Conservation (phyloP, 1,139 yeast species). For the Geotrichum phurueaensis region DNA sequence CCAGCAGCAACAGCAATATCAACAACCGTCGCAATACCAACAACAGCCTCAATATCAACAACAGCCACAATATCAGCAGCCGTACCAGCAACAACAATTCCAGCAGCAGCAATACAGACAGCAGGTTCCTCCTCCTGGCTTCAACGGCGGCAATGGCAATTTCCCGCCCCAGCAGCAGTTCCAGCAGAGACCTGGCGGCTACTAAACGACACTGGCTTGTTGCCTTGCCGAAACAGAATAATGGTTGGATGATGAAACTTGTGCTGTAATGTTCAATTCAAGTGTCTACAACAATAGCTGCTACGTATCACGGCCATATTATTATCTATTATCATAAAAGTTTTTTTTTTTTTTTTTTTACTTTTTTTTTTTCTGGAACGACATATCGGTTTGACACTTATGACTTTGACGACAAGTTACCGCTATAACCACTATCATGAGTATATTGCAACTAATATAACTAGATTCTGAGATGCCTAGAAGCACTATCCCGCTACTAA, state of each 20-base stretch:
- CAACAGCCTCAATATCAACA: not conserved
- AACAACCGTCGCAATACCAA: conserved; percentile 7
- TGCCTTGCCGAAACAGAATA: not conserved
- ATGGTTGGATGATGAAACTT: not conserved
- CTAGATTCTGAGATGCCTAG: not conserved
- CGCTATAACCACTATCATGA: not conserved
- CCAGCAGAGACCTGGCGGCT: not conserved
- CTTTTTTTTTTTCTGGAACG: not conserved
- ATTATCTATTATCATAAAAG: not conserved
- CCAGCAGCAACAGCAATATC: conserved; percentile 2
- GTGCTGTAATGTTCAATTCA: not conserved
- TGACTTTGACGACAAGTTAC: not conserved
- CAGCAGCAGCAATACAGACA: conserved; percentile 2
- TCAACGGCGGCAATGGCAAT: conserved; percentile 3
- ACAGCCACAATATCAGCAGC: not conserved
- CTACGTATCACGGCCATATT: not conserved
- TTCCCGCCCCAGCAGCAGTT: conserved; percentile 2
- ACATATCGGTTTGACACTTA: not conserved
- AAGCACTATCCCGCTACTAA: not conserved
- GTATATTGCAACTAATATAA: not conserved
- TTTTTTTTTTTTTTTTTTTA: not conserved
- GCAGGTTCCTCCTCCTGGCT: not conserved
- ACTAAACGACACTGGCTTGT: not conserved
- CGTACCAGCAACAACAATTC: conserved; percentile 1
- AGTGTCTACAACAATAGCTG: not conserved